phyloP scores from a whole-genome alignment of 352 stramenopile genomes.

The Aphanomyces astaci region DNA sequence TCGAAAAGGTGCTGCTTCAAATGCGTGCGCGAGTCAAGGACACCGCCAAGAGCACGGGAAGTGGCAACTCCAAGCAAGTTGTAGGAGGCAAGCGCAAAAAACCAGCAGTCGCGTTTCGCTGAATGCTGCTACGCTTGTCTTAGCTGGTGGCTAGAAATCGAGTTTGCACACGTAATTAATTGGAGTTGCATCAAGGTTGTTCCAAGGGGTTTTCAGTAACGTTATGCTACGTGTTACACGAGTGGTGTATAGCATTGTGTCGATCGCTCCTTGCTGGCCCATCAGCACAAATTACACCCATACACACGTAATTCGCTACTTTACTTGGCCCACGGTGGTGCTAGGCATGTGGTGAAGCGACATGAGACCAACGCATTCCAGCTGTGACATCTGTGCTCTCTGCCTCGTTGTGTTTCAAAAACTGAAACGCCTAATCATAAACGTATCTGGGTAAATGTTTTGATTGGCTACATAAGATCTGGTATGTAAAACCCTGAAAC shows the following conservation, averaged over 20 bases:
- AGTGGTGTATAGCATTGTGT: not conserved
- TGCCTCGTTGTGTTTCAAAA: not conserved
- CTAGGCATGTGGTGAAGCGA: not conserved
- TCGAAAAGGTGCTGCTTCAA: conserved; percentile 5
- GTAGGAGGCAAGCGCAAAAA: not conserved
- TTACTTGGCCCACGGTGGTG: conserved; percentile 3
- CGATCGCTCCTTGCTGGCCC: not conserved
- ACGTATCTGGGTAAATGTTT: too few relatives aligned
- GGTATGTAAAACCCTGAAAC: too few relatives aligned
- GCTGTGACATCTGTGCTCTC: not conserved
- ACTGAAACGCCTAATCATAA: too few relatives aligned
- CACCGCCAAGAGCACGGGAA: not conserved
- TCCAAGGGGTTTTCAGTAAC: not conserved
- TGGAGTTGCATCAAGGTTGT: not conserved
- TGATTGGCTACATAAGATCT: too few relatives aligned
- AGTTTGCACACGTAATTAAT: too few relatives aligned
- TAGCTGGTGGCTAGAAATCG: too few relatives aligned
- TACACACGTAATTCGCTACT: too few relatives aligned
- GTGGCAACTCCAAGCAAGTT: not conserved
- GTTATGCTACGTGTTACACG: not conserved
- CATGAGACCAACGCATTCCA: not conserved
- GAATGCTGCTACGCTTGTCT: not conserved
- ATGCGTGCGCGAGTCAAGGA: conserved; percentile 4
- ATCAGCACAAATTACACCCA: not conserved
- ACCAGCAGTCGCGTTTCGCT: not conserved